These are phyloP conservation scores for Rhizoclosmatium globosum DNA, from an alignment of 192 early-diverging fungal genomes.

Conservation along the genomic window DNA sequence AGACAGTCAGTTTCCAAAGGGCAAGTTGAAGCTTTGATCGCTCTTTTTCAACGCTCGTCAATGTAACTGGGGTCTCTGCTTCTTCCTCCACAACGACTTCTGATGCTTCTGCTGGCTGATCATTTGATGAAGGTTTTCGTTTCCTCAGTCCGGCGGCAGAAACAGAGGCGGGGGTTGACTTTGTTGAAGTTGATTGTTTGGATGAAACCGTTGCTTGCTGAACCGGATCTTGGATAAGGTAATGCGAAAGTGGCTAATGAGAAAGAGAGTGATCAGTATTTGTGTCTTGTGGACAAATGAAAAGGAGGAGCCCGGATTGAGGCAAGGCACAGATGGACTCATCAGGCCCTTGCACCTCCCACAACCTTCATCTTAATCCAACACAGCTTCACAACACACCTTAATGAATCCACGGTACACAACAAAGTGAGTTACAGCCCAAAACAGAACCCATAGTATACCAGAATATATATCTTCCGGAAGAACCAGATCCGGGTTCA, in stretches of 20 bases:
- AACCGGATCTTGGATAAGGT: not conserved
- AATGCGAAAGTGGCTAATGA: not conserved
- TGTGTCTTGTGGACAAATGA: too few relatives aligned
- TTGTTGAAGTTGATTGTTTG: too few relatives aligned
- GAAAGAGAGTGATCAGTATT: too few relatives aligned
- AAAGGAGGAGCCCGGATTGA: too few relatives aligned
- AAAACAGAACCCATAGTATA: constrained; percentile 25
- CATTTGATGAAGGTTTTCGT: too few relatives aligned
- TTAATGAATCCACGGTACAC: constrained; percentile 10
- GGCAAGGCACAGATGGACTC: too few relatives aligned
- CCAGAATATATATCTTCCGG: constrained; percentile 27
- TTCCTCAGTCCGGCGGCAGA: too few relatives aligned
- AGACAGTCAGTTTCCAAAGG: constrained; percentile 28
- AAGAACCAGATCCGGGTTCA: constrained; percentile 31
- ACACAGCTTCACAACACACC: not conserved
- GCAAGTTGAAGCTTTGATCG: constrained; percentile 23
- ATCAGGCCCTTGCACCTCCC: too few relatives aligned
- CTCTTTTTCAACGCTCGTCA: not conserved
- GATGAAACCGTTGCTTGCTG: not conserved
- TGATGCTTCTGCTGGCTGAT: too few relatives aligned
- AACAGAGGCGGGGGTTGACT: too few relatives aligned
- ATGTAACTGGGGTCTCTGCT: not conserved
- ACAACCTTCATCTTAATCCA: too few relatives aligned
- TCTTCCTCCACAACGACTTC: too few relatives aligned
- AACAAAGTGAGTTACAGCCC: constrained; percentile 15